Evolutionary conservation across 768 basidiomycete species (phyloP).

Genomic region (Pisolithus tinctorius): DNA sequence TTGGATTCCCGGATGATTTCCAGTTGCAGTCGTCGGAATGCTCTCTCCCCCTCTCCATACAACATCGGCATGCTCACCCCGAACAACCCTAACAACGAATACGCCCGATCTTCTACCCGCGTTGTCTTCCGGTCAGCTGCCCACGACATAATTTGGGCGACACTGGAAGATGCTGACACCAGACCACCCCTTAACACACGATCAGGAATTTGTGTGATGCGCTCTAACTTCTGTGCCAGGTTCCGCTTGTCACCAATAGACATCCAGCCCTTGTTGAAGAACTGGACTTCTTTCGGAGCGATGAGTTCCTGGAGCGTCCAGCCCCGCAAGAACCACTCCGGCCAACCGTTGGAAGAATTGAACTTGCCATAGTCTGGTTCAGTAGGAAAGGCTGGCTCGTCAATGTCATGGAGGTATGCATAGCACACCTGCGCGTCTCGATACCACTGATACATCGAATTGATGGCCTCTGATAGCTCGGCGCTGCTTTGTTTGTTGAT

Average conservation of each 20-base stretch:
- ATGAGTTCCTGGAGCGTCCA: constrained; percentile 1
- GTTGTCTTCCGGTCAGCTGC: constrained; percentile 12
- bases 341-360: background rate
- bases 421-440: constrained; percentile 9
- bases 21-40: constrained; percentile 12
- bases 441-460: constrained; percentile 18
- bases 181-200: constrained; percentile 1
- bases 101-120: constrained; percentile 11
- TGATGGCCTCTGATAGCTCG: constrained; percentile 13
- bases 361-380: background rate
- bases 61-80: constrained; percentile 7
- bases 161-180: background rate
- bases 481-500: constrained; percentile 15
- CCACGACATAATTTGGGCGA: constrained; percentile 10
- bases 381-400: background rate
- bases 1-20: constrained; percentile 7
- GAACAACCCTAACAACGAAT: constrained; percentile 14
- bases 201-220: background rate
- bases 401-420: constrained; percentile 11
- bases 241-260: constrained; percentile 4
- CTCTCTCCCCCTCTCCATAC: constrained; percentile 9
- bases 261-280: constrained; percentile 11
- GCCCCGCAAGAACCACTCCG: constrained; percentile 14
- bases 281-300: constrained; percentile 10
- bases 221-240: background rate